These are phyloP conservation scores for Entomortierella lignicola DNA, from an alignment of 192 early-diverging fungal genomes.

Conservation along the genomic window DNA sequence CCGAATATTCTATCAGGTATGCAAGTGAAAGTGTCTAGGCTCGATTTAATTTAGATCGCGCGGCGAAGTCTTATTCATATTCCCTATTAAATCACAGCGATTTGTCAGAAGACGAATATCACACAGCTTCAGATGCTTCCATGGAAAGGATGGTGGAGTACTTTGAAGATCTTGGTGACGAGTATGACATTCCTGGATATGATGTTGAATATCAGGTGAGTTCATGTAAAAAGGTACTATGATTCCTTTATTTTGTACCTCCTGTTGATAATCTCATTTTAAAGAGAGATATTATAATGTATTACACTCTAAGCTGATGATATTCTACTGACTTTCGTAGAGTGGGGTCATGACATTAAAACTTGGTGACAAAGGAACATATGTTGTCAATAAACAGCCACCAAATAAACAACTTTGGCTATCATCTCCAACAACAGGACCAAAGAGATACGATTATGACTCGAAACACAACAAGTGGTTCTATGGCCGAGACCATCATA, in stretches of 20 bases:
- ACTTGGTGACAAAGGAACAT: conserved; percentile 84
- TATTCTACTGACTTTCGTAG: conserved; percentile 7
- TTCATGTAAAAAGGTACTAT: conserved; percentile 56
- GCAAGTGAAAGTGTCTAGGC: not conserved
- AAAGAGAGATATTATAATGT: not conserved
- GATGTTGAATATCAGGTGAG: conserved; percentile 87
- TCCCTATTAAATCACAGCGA: conserved; percentile 29
- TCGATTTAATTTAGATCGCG: not conserved
- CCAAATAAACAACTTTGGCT: conserved; percentile 99
- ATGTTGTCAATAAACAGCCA: conserved; percentile 98
- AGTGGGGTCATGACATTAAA: conserved; percentile 91
- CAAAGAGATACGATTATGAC: conserved; percentile 88
- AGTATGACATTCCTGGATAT: conserved; percentile 71
- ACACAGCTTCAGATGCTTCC: conserved; percentile 65
- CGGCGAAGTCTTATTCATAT: not conserved
- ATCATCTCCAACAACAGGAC: conserved; percentile 91
- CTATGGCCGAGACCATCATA: conserved; percentile 76
- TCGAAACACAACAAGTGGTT: conserved; percentile 73
- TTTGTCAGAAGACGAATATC: conserved; percentile 68
- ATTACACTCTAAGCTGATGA: not conserved
- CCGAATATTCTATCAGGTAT: conserved; percentile 29
- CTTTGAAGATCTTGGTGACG: conserved; percentile 84
- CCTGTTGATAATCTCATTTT: too few species aligned
- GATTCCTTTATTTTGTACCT: not conserved
- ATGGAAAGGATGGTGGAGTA: conserved; percentile 77